A percentile compares a stretch with the other conserved stretches of the same genome.
Evolutionary conservation across 225 moss, liverwort and hornwort species (phyloP).

Genomic region (Bryoerythrophyllum caledonicum): DNA sequence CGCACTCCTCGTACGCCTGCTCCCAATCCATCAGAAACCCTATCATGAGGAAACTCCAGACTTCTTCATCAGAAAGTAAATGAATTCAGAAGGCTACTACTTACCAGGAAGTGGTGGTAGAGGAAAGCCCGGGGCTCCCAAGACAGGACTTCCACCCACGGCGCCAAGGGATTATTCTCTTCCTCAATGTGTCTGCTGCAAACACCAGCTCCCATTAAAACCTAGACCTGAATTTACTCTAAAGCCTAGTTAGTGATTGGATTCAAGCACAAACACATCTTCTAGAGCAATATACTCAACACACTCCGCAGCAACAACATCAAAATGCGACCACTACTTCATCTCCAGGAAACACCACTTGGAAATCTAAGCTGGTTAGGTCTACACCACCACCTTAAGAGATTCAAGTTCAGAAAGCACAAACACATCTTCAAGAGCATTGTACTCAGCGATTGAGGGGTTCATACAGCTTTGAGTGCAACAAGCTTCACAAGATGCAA

Average conservation of each 20-base stretch:
- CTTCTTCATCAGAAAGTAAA: neutral
- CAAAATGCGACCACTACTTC: too few relatives aligned
- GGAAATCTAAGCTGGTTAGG: too few relatives aligned
- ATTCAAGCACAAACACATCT: too few relatives aligned
- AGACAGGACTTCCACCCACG: slow-evolving; percentile 76
- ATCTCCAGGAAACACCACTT: too few relatives aligned
- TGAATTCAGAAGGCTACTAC: neutral
- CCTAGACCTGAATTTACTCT: neutral
- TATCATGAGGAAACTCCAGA: neutral
- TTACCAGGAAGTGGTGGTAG: slow-evolving; percentile 80
- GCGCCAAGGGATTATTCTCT: slow-evolving; percentile 28
- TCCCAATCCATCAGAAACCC: slow-evolving; percentile 21
- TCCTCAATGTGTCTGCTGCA: slow-evolving; percentile 36
- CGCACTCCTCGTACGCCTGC: slow-evolving; percentile 85
- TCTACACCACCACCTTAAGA: neutral
- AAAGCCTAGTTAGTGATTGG: too few relatives aligned
- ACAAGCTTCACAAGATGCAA: too few relatives aligned
- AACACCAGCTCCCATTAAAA: neutral
- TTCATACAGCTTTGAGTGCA: too few relatives aligned
- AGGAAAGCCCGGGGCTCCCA: slow-evolving; percentile 92
- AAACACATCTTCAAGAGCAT: too few relatives aligned
- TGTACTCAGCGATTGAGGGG: too few relatives aligned
- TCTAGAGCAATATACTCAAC: too few relatives aligned
- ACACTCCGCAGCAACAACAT: too few relatives aligned
- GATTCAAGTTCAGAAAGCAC: neutral